phyloP scores from a whole-genome alignment of 2,329 filamentous ascomycete species.

The Apiospora hydei region DNA sequence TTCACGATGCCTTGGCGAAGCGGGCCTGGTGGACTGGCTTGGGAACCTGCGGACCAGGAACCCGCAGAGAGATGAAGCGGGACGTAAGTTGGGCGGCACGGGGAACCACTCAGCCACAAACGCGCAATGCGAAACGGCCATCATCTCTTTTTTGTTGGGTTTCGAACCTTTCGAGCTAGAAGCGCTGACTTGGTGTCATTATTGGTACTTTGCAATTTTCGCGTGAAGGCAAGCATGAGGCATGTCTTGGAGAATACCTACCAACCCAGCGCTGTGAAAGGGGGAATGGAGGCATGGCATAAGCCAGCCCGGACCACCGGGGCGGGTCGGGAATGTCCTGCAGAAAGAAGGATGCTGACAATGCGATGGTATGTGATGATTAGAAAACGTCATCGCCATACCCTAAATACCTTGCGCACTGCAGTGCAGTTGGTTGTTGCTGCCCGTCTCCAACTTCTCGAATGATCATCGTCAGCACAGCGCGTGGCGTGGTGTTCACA shows the following conservation, averaged over 20 bases:
- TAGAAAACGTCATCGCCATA: not conserved
- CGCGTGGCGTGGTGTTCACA: slow-evolving; percentile 18
- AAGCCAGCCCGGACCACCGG: not conserved
- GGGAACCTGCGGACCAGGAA: not conserved
- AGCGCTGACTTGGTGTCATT: not conserved
- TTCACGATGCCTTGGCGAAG: slow-evolving; percentile 13
- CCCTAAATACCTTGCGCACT: not conserved
- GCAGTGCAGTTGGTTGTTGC: not conserved
- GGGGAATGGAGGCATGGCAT: not conserved
- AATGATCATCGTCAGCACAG: slow-evolving; percentile 10
- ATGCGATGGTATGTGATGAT: not conserved
- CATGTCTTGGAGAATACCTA: not conserved
- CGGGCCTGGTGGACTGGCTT: not conserved
- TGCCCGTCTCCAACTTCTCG: not conserved
- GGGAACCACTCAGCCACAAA: not conserved
- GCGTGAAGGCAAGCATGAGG: not conserved
- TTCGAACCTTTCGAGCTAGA: not conserved
- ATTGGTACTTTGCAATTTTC: not conserved
- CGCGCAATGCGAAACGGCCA: slow-evolving; percentile 14
- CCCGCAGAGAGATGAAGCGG: slow-evolving; percentile 3
- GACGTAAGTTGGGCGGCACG: not conserved
- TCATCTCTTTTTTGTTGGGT: slow-evolving; percentile 12
- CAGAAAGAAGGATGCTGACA: not conserved
- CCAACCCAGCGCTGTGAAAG: not conserved
- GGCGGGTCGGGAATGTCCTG: not conserved